Conservation (phyloP, 768 basidiomycete species). For the Sarcomyxa edulis region DNA sequence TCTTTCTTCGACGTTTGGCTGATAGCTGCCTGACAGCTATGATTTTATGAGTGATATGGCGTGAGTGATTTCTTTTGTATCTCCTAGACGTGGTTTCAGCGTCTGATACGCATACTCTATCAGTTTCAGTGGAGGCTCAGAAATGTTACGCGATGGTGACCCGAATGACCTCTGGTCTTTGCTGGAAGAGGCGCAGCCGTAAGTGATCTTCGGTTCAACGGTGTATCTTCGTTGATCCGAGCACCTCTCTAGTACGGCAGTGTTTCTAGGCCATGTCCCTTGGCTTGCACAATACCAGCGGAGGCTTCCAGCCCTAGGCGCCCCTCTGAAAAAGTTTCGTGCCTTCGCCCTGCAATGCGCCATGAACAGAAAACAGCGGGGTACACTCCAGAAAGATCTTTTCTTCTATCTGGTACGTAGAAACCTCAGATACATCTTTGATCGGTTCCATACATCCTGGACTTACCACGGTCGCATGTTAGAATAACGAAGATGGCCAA, state of each 20-base stretch:
- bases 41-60: slow-evolving; percentile 41
- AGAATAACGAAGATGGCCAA: slow-evolving; percentile 19
- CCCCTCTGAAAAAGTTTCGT: slow-evolving; percentile 14
- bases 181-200: slow-evolving; percentile 15
- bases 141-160: slow-evolving; percentile 36
- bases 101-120: too few relatives aligned
- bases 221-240: background rate
- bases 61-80: slow-evolving; percentile 17
- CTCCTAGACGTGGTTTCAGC: background rate
- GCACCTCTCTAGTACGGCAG: slow-evolving; percentile 6
- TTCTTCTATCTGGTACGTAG: slow-evolving; percentile 39
- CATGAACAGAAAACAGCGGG: slow-evolving; percentile 13
- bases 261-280: slow-evolving; percentile 17
- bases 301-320: slow-evolving; percentile 24
- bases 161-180: slow-evolving; percentile 12
- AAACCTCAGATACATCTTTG: background rate
- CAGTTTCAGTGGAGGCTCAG: slow-evolving; percentile 32
- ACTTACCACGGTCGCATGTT: too few relatives aligned
- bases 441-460: background rate
- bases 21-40: slow-evolving; percentile 20
- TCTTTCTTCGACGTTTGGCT: background rate
- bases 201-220: slow-evolving; percentile 6
- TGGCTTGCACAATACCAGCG: slow-evolving; percentile 16
- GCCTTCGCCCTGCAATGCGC: slow-evolving; percentile 18
- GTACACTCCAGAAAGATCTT: slow-evolving; percentile 20